Evolutionary conservation across 75 land plant genomes (phyloP).

Genomic region (Larix kaempferi): DNA sequence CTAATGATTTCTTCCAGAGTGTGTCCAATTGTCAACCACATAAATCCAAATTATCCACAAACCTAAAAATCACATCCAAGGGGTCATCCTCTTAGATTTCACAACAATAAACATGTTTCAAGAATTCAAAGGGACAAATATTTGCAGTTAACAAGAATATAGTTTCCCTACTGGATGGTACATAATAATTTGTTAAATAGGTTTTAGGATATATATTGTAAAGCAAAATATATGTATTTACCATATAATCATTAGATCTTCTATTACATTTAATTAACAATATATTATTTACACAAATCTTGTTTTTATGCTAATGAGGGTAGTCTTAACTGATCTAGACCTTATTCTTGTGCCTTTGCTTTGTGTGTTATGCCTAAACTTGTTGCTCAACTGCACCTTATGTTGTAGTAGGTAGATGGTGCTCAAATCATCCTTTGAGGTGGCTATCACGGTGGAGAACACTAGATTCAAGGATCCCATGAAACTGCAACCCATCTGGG

Average conservation of each 20-base stretch:
- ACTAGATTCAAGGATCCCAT: background rate
- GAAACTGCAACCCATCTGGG: too few species aligned
- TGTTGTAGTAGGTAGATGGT: slow-evolving; percentile 25
- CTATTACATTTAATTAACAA: too few species aligned
- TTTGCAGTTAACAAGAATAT: too few species aligned
- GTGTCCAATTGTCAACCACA: too few species aligned
- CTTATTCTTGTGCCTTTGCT: slow-evolving; percentile 62
- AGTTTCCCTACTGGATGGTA: too few species aligned
- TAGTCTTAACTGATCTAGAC: slow-evolving; percentile 60
- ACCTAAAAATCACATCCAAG: background rate
- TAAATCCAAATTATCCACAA: too few species aligned
- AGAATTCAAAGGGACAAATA: background rate
- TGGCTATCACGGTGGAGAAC: slow-evolving; percentile 14
- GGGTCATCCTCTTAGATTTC: background rate
- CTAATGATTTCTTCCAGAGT: too few species aligned
- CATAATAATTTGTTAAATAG: too few species aligned
- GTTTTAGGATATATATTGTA: too few species aligned
- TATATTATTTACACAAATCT: too few species aligned
- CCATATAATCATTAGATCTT: too few species aligned
- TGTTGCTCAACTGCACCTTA: slow-evolving; percentile 40
- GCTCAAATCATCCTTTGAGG: slow-evolving; percentile 12
- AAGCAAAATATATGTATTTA: too few species aligned
- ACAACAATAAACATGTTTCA: background rate
- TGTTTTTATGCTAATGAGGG: slow-evolving; percentile 13
- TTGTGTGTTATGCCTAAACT: slow-evolving; percentile 53